phyloP scores from a whole-genome alignment of 2,329 filamentous ascomycete species.

The Colletotrichum sp. region DNA sequence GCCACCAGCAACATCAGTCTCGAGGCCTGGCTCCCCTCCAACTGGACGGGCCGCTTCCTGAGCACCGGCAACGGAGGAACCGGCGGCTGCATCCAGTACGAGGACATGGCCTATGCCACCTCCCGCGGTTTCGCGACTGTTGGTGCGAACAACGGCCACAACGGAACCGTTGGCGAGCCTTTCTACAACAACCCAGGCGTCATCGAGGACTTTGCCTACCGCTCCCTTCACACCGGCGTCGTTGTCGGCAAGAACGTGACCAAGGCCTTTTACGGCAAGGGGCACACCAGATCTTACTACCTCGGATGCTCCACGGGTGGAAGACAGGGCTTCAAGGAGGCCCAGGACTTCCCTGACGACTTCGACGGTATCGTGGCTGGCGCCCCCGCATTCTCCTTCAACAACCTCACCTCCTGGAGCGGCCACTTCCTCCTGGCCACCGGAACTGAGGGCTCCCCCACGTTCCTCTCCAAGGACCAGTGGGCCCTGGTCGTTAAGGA shows the following conservation, averaged over 20 bases:
- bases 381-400: slow-evolving; percentile 42
- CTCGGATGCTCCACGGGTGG: slow-evolving; percentile 57
- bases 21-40: slow-evolving; percentile 51
- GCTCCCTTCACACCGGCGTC: slow-evolving; percentile 34
- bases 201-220: slow-evolving; percentile 40
- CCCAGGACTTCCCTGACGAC: slow-evolving; percentile 52
- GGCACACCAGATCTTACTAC: slow-evolving; percentile 46
- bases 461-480: slow-evolving; percentile 34
- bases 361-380: slow-evolving; percentile 50
- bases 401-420: slow-evolving; percentile 40
- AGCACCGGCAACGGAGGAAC: slow-evolving; percentile 54
- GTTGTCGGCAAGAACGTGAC: slow-evolving; percentile 49
- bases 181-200: slow-evolving; percentile 41
- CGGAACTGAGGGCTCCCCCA: slow-evolving; percentile 43
- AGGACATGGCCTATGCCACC: slow-evolving; percentile 46
- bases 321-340: slow-evolving; percentile 52
- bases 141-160: slow-evolving; percentile 55
- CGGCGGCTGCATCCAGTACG: slow-evolving; percentile 50
- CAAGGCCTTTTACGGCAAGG: slow-evolving; percentile 48
- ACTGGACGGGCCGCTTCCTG: slow-evolving; percentile 50
- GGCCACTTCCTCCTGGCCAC: slow-evolving; percentile 38
- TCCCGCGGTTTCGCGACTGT: slow-evolving; percentile 48
- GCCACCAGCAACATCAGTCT: slow-evolving; percentile 47
- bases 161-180: slow-evolving; percentile 38
- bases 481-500: slow-evolving; percentile 19